Conservation (phyloP, 2,329 filamentous ascomycete species). For the Madurella mycetomatis region DNA sequence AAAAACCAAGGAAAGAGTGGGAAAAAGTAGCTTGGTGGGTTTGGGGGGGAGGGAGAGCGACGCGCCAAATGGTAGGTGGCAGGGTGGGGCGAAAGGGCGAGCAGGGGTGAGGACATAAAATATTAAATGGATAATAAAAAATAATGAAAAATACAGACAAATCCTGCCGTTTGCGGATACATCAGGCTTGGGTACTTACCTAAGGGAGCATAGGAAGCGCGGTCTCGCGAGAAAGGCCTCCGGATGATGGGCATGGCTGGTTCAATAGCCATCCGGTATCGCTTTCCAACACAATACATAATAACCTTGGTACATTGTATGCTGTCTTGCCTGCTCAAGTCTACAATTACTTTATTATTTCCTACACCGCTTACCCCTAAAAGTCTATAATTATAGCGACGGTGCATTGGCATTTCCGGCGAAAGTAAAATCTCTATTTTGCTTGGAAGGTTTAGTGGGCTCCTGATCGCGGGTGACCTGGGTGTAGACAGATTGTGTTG, state of each 20-base stretch:
- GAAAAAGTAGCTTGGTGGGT: conserved; percentile 18
- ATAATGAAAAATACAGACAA: not conserved
- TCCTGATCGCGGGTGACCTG: conserved; percentile 10
- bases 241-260: not conserved
- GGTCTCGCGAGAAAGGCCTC: not conserved
- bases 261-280: conserved; percentile 15
- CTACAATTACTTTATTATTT: no score
- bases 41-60: conserved; percentile 17
- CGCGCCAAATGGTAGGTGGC: conserved; percentile 20
- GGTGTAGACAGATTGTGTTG: conserved; percentile 13
- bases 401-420: no score
- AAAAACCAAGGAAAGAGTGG: conserved; percentile 24
- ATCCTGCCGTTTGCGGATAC: not conserved
- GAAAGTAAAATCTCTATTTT: no score
- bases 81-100: conserved; percentile 11
- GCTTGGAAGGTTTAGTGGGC: not conserved
- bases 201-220: conserved; percentile 10
- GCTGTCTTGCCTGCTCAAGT: not conserved
- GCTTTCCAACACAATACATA: conserved; percentile 1
- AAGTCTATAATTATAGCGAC: no score
- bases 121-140: conserved; percentile 10
- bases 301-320: not conserved
- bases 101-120: conserved; percentile 6
- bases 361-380: no score
- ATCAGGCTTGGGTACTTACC: not conserved